Percentiles rank a stretch among this genome's conserved stretches.
Conservation (phyloP, 2,329 filamentous ascomycete species). For the Aspergillus arachidicola region DNA sequence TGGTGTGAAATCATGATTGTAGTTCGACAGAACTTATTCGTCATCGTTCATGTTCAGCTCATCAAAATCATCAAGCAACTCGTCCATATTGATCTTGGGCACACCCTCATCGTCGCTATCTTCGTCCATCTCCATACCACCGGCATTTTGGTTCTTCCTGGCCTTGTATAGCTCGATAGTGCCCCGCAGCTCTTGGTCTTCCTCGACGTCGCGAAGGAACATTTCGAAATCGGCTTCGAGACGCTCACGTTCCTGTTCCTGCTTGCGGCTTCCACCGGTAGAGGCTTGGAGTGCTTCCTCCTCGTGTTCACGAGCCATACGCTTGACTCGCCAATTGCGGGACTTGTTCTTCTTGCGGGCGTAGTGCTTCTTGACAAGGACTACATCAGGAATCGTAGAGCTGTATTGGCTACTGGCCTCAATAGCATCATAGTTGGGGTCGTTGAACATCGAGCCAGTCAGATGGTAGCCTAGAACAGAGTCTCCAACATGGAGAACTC, state of each 20-base stretch:
- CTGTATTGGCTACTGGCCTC: constrained; percentile 76
- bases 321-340: constrained; percentile 92
- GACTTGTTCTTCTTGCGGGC: constrained; percentile 78
- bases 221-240: constrained; percentile 94
- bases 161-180: constrained; percentile 85
- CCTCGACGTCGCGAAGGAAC: constrained; percentile 95
- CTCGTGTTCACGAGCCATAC: constrained; percentile 86
- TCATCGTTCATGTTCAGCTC: constrained; percentile 71
- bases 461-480: constrained; percentile 94
- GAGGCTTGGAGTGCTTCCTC: constrained; percentile 60
- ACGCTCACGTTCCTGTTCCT: constrained; percentile 77
- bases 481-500: constrained; percentile 83
- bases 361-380: constrained; percentile 97
- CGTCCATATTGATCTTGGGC: constrained; percentile 75
- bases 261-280: constrained; percentile 19
- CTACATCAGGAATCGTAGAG: constrained; percentile 82
- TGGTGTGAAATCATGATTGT: constrained; percentile 1
- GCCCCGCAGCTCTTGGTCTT: constrained; percentile 83
- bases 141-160: constrained; percentile 51
- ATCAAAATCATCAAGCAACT: constrained; percentile 89
- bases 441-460: constrained; percentile 90
- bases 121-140: constrained; percentile 58
- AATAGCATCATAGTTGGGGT: constrained; percentile 77
- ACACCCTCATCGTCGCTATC: constrained; percentile 61
- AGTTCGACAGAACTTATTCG: constrained; percentile 21